phyloP scores from a whole-genome alignment of 1,139 yeast species.

The Geotrichum siamense region DNA sequence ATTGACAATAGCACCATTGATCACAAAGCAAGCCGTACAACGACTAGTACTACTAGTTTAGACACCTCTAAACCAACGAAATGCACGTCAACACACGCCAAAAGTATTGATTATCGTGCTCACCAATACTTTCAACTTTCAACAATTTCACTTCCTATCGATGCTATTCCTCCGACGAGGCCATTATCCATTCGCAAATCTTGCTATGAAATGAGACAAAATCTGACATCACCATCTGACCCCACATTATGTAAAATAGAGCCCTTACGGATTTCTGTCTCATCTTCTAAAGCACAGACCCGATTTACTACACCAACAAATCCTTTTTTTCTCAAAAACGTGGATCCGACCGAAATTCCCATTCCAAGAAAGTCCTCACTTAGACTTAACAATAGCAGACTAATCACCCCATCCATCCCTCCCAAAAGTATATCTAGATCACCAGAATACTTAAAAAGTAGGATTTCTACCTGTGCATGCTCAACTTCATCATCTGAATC shows the following conservation, averaged over 20 bases:
- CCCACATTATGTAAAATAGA: neutral
- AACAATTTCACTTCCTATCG: neutral
- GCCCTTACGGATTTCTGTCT: neutral
- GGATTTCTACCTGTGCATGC: neutral
- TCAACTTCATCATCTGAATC: neutral
- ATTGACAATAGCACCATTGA: neutral
- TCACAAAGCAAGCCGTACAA: neutral
- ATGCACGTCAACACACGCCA: neutral
- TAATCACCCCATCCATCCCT: neutral
- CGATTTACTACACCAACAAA: constrained; percentile 1
- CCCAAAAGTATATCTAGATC: neutral
- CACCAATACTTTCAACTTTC: neutral
- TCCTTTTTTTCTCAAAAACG: neutral
- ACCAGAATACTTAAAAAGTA: neutral
- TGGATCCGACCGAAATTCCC: neutral
- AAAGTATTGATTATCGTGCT: neutral
- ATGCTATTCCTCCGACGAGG: neutral
- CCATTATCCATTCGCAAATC: constrained; percentile 2
- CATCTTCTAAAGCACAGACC: neutral
- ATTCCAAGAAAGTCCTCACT: neutral
- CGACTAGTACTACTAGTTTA: neutral
- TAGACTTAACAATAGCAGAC: neutral
- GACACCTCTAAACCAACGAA: neutral
- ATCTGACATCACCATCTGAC: neutral
- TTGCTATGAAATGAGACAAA: neutral